Evolutionary conservation across 2,329 filamentous ascomycete genomes (phyloP).

Genomic region (Stemphylium vesicarium): DNA sequence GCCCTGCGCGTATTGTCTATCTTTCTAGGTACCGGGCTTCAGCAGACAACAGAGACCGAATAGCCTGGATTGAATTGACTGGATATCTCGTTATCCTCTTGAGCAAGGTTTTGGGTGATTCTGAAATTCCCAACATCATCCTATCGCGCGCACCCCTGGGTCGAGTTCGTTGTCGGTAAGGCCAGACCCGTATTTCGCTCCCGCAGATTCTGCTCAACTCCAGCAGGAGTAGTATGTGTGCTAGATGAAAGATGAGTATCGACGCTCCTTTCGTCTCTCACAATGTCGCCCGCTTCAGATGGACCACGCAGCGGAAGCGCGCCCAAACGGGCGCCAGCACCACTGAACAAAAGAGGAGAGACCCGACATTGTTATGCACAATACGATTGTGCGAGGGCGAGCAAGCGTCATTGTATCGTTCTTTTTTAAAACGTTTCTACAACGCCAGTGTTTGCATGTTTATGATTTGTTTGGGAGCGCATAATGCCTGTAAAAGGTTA

Average conservation of each 20-base stretch:
- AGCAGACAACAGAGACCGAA: too few species aligned
- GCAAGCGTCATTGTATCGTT: not conserved
- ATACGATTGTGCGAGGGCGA: not conserved
- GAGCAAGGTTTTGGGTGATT: too few species aligned
- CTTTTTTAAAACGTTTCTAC: not conserved
- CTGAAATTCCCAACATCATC: too few species aligned
- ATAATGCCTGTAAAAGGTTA: conserved; percentile 3
- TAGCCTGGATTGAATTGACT: too few species aligned
- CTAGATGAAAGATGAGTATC: not conserved
- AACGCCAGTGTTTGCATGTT: conserved; percentile 6
- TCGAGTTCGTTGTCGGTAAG: not conserved
- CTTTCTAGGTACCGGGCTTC: too few species aligned
- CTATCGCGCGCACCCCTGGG: too few species aligned
- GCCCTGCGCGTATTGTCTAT: too few species aligned
- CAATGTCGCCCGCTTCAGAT: not conserved
- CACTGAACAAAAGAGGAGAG: too few species aligned
- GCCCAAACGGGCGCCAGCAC: not conserved
- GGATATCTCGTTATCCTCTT: too few species aligned
- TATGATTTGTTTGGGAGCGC: not conserved
- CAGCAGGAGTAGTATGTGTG: not conserved
- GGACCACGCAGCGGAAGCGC: not conserved
- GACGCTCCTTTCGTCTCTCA: not conserved
- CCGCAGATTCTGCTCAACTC: not conserved
- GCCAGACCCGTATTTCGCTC: not conserved
- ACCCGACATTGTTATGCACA: not conserved